These are phyloP conservation scores for Oryza meyeriana DNA, from an alignment of 176 grass and related monocot genomes.

Conservation along the genomic window DNA sequence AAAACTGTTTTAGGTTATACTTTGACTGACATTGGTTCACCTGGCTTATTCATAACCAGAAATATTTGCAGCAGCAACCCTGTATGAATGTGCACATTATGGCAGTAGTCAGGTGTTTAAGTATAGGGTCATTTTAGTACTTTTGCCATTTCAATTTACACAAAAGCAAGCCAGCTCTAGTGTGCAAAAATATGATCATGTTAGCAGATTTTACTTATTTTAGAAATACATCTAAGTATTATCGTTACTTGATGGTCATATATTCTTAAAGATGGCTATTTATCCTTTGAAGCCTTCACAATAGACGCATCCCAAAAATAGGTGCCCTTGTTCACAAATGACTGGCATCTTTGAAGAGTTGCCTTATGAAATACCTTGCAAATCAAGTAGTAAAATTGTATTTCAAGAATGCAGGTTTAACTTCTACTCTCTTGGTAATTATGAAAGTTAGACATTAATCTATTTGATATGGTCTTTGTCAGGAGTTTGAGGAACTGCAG, in stretches of 20 bases:
- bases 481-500: constrained; percentile 90
- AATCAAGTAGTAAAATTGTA: background rate
- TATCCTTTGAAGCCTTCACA: background rate
- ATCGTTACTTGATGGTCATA: background rate
- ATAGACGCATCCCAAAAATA: background rate
- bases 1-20: background rate
- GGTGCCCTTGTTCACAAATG: background rate
- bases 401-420: background rate
- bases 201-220: background rate
- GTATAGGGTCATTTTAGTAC: background rate
- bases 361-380: background rate
- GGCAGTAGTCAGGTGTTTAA: background rate
- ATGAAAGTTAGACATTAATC: constrained; percentile 9
- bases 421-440: constrained; percentile 1
- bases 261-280: background rate
- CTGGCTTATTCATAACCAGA: background rate
- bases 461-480: constrained; percentile 23
- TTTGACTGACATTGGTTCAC: background rate
- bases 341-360: background rate
- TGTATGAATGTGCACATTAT: constrained; percentile 1
- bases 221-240: background rate
- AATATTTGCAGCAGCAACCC: background rate
- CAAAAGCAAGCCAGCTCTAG: background rate
- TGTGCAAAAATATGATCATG: background rate
- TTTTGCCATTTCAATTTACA: background rate